Evolutionary conservation across 371 early-diverging fungal genomes (phyloP).

Genomic region (Mucor sp.): DNA sequence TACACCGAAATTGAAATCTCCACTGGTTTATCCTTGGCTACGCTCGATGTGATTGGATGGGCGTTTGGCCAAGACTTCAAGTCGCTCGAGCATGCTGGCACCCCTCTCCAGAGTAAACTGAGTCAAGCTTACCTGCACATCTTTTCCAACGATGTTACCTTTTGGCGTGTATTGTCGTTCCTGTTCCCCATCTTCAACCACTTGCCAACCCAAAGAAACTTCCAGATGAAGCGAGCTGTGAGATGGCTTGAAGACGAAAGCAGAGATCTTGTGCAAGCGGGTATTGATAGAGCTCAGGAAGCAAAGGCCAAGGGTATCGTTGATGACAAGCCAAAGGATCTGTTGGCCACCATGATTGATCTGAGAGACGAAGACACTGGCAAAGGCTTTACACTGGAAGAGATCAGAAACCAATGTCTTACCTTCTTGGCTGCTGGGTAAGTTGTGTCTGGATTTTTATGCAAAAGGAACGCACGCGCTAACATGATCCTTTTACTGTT

Average conservation of each 20-base stretch:
- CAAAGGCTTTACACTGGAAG: conserved; percentile 29
- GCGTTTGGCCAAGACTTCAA: conserved; percentile 57
- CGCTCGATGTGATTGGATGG: conserved; percentile 50
- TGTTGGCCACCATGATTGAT: conserved; percentile 38
- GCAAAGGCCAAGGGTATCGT: conserved; percentile 8
- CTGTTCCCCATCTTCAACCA: conserved; percentile 38
- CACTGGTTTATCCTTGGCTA: conserved; percentile 39
- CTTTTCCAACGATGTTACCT: conserved; percentile 29
- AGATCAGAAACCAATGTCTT: conserved; percentile 35
- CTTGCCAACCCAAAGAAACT: conserved; percentile 44
- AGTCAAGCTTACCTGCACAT: conserved; percentile 49
- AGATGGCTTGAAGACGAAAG: conserved; percentile 44
- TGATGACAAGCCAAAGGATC: conserved; percentile 25
- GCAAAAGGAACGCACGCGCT: not conserved
- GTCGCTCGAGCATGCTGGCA: conserved; percentile 18
- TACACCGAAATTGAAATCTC: conserved; percentile 35
- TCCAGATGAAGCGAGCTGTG: conserved; percentile 22
- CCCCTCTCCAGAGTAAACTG: conserved; percentile 34
- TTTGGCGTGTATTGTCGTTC: conserved; percentile 34
- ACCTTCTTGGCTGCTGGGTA: conserved; percentile 52
- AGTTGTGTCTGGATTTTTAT: not conserved
- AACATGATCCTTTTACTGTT: not conserved
- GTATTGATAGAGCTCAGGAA: conserved; percentile 28
- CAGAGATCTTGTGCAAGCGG: conserved; percentile 40
- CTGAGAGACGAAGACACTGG: conserved; percentile 40